Evolutionary conservation across 495 filamentous ascomycete species (phyloP).

Genomic region (Hypoxylon crocopeplum): DNA sequence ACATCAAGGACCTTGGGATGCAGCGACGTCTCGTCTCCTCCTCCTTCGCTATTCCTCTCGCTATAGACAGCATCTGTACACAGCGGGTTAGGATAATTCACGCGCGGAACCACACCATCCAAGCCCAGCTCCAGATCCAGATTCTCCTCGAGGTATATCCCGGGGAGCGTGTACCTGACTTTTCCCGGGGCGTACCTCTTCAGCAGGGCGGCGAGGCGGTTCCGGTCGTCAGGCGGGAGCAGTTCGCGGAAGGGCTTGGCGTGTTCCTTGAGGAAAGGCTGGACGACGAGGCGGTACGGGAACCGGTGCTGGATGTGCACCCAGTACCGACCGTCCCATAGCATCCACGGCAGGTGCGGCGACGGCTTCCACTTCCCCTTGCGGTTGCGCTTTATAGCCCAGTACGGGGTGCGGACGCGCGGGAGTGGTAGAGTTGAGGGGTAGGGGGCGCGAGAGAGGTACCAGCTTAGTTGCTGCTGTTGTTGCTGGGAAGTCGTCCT

Average conservation of each 20-base stretch:
- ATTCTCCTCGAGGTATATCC: conserved; percentile 45
- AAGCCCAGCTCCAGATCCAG: conserved; percentile 32
- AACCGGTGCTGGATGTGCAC: conserved; percentile 61
- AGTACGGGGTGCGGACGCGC: conserved; percentile 7
- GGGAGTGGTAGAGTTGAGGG: conserved; percentile 35
- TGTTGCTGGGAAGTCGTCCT: background rate
- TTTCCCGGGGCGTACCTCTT: conserved; percentile 56
- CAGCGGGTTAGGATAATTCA: background rate
- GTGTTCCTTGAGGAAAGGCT: conserved; percentile 59
- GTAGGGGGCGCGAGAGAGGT: conserved; percentile 50
- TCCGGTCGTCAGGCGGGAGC: conserved; percentile 35
- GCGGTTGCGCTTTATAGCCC: background rate
- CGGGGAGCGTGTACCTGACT: conserved; percentile 61
- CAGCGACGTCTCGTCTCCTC: background rate
- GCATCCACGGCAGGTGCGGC: conserved; percentile 50
- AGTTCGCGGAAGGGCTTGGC: conserved; percentile 51
- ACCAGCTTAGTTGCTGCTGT: conserved; percentile 42
- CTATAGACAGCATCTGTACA: background rate
- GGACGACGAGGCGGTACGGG: conserved; percentile 48
- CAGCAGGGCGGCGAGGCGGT: conserved; percentile 44
- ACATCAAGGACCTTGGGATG: conserved; percentile 21
- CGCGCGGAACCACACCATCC: conserved; percentile 3
- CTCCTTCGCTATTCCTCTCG: background rate
- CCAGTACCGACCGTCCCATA: conserved; percentile 91
- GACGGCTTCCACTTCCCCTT: conserved; percentile 9